phyloP scores from a whole-genome alignment of 495 filamentous ascomycete genomes.

The Penicillium paxilli region DNA sequence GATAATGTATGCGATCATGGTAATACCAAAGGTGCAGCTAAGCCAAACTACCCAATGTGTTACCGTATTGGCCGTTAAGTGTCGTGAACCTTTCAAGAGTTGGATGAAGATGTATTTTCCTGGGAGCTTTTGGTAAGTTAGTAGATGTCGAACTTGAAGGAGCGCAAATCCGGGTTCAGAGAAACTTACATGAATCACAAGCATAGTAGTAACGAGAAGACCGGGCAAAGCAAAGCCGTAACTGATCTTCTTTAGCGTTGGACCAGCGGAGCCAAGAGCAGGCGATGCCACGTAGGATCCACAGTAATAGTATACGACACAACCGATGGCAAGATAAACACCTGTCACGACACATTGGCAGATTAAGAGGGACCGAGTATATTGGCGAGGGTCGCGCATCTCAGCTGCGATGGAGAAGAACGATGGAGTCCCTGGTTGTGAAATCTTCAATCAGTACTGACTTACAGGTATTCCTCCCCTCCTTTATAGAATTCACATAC shows the following conservation, averaged over 20 bases:
- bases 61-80: constrained; percentile 56
- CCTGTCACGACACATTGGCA: constrained; percentile 48
- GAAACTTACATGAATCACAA: constrained; percentile 37
- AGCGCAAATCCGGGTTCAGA: constrained; percentile 15
- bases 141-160: constrained; percentile 10
- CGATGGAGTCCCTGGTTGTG: constrained; percentile 45
- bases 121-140: constrained; percentile 39
- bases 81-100: constrained; percentile 52
- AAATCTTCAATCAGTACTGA: neutral
- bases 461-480: neutral
- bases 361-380: constrained; percentile 54
- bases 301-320: constrained; percentile 68
- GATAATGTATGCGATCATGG: constrained; percentile 65
- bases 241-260: constrained; percentile 62
- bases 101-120: constrained; percentile 63
- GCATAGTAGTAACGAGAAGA: constrained; percentile 30
- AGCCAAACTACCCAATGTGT: constrained; percentile 61
- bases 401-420: constrained; percentile 75
- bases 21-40: constrained; percentile 52
- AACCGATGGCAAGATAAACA: constrained; percentile 65
- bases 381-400: constrained; percentile 67
- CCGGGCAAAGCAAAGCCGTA: constrained; percentile 74
- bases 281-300: constrained; percentile 68
- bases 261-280: constrained; percentile 65
- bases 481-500: constrained; percentile 12